phyloP scores from a whole-genome alignment of 495 filamentous ascomycete genomes.

The Margaritispora aquatica region DNA sequence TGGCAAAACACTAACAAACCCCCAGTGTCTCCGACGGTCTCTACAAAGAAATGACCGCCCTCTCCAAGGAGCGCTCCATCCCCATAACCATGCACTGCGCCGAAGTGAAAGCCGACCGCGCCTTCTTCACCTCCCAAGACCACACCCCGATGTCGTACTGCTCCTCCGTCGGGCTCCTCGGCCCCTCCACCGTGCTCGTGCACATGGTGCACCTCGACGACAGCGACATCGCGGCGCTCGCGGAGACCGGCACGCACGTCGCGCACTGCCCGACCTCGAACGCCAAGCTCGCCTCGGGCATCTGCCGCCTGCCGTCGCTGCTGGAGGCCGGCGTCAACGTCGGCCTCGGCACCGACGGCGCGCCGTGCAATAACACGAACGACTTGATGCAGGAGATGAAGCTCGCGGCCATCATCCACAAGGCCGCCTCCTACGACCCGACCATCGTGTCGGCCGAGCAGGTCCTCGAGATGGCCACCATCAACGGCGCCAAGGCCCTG shows the following conservation, averaged over 20 bases:
- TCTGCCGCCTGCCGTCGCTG: constrained; percentile 37
- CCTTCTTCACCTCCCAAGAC: constrained; percentile 33
- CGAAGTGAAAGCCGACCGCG: constrained; percentile 31
- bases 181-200: constrained; percentile 33
- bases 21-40: constrained; percentile 36
- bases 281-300: constrained; percentile 43
- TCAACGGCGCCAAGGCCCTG: constrained; percentile 40
- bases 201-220: constrained; percentile 45
- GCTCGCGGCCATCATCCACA: constrained; percentile 44
- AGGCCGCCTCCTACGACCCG: constrained; percentile 38
- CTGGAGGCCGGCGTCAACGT: constrained; percentile 33
- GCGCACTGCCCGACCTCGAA: constrained; percentile 47
- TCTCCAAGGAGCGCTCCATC: constrained; percentile 26
- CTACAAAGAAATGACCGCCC: constrained; percentile 38
- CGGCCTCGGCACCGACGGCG: constrained; percentile 42
- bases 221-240: constrained; percentile 34
- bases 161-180: constrained; percentile 33
- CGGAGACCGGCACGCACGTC: constrained; percentile 36
- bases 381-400: constrained; percentile 48
- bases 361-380: constrained; percentile 45
- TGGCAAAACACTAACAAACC: neutral
- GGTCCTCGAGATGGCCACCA: constrained; percentile 48
- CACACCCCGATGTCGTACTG: constrained; percentile 41
- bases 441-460: constrained; percentile 39
- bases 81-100: constrained; percentile 29